Evolutionary conservation across 768 basidiomycete species (phyloP), one percentile per base, ranked within the genome.

Genomic region (Lactarius deliciosus): DNA sequence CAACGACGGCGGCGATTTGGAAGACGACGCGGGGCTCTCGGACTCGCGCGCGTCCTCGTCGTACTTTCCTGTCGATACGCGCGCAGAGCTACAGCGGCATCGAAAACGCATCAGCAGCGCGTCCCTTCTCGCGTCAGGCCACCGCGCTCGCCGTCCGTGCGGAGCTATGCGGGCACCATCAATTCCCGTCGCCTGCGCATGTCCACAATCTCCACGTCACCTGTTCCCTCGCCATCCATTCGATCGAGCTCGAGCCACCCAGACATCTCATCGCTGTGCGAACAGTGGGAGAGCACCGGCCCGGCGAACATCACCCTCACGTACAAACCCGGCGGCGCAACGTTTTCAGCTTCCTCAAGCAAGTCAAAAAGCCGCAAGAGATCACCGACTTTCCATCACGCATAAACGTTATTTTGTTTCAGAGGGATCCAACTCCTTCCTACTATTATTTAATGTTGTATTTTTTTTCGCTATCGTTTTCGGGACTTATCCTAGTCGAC

Each of bases 291-390:
- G 1, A 74, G 76, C 10, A 73, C 78, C 8, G 86, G 88, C 5
- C 86, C 88, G 10, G 87, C 86, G 43, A 86, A 86, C 70, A 78
- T 82, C 74, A 88, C 86, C 20, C 74, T 76, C 60, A 78, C 81
- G 58, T 83, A 79, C 69, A 80, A 80, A 68, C 75, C 80, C 6
- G 69, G 74, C 43, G 61, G 62, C 57, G 57, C 68, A 11, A 61
- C 63, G 16, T 53, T 63, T 59, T 45, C 66, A n/a, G 28, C 66
- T n/a, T 64, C 66, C 20, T 56, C 66, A 34, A 64, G 41, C 66
- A 67, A 60, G 53, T 56, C 57, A 53, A 68, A 60, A 36, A 54
- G 54, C n/a, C 66, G 58, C 32, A 68, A 64, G 58, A 68, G 43
- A 56, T 63, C 66, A 10, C 58, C 66, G 30, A 60, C 58, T 11